Base-by-base conservation (phyloP, 2,329 filamentous ascomycete genomes). In the Nannizziopsis arthrosporioides region DNA sequence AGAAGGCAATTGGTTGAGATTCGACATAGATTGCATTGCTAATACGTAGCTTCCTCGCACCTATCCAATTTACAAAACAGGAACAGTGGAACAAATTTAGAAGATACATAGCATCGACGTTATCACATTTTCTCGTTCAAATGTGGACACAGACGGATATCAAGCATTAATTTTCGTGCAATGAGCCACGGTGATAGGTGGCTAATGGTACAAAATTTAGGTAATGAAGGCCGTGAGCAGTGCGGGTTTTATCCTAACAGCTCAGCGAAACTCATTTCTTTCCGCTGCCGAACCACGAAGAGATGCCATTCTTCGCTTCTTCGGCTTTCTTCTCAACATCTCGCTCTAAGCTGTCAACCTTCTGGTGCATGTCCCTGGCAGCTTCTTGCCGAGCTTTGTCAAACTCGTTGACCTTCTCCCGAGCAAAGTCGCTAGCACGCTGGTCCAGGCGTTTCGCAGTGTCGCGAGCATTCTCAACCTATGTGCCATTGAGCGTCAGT, bases 271-370 rank as follows among this genome's bases (percentile, higher is more conserved):
- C 6, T 47, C 49, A 54, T 49, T 55, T 55, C 50, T 53, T 55
- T 22, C 63, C 71, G 45, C 76, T 76, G 17, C 87, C 82, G 61
- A 95, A 94, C 89, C 88, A 95, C 64, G 84, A 78, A 37, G 83
- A 85, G 59, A 94, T 67, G 54, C 84, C 83, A 59, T 80, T 78
- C 80, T 94, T 94, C 39, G 87, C 84, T 73, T 94, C 84, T 44
- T 80, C 68, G 3, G 87, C 80, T 55, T 81, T 80, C 55, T 85
- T 73, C 72, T 89, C 84, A 45, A 94, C 82, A 56, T 80, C 88
- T 59, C 80, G 78, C 69, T 94, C 89, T 59, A 89, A 82, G 65
- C 83, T 78, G 67, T 95, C 83, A 44, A 92, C 69, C 8, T 72
- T 70, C 40, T 62, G 61, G 56, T 74, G 71, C 55, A 77, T 53